These are phyloP conservation scores for Fusarium marasasianum DNA, from an alignment of 2,329 filamentous ascomycete genomes.

Conservation along the genomic window DNA sequence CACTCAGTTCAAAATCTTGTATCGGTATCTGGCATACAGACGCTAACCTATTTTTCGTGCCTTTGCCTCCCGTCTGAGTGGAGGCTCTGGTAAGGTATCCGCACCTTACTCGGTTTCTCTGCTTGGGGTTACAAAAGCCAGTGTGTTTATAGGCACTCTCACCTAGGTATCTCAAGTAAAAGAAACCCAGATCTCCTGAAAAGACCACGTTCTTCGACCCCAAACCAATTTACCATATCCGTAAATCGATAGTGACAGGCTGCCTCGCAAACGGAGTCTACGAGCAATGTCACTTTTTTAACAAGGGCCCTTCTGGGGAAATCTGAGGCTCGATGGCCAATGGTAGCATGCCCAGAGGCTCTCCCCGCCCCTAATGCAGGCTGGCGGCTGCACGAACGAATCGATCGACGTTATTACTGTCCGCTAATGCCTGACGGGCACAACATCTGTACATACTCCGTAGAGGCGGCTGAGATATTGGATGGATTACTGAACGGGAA, in stretches of 20 bases:
- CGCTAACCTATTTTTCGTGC: not conserved
- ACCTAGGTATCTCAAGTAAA: not conserved
- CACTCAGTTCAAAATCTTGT: not conserved
- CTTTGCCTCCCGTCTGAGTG: not conserved
- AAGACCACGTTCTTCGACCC: not conserved
- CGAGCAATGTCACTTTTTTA: slow-evolving; percentile 17
- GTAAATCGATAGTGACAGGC: not conserved
- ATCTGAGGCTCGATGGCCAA: slow-evolving; percentile 18
- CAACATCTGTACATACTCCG: not conserved
- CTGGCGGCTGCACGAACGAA: slow-evolving; percentile 38
- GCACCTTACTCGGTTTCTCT: not conserved
- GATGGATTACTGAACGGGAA: not conserved
- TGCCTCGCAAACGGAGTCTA: slow-evolving; percentile 21
- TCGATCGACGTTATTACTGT: slow-evolving; percentile 40
- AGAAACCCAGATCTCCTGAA: not conserved
- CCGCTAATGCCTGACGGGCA: slow-evolving; percentile 23
- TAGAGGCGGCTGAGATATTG: slow-evolving; percentile 3
- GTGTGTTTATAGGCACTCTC: not conserved
- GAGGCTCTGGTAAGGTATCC: not conserved
- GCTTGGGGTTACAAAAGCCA: not conserved
- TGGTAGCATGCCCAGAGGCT: not conserved
- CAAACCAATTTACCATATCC: not conserved
- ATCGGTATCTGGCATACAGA: not conserved
- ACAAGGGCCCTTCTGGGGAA: slow-evolving; percentile 30
- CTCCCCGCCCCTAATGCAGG: slow-evolving; percentile 19